phyloP scores from a whole-genome alignment of 305 asterid species.

The Fraxinus floribunda region DNA sequence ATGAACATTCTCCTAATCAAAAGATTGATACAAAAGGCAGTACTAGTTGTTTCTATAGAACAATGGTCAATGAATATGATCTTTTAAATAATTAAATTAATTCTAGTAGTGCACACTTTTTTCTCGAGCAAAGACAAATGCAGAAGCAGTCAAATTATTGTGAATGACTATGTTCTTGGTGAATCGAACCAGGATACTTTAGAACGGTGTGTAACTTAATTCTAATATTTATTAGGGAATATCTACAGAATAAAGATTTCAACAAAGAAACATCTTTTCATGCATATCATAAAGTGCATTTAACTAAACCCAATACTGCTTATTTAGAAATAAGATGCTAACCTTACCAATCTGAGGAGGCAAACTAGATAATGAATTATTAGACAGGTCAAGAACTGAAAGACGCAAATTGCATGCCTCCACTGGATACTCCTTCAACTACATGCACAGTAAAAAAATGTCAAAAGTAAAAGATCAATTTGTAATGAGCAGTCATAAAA shows the following conservation, averaged over 20 bases:
- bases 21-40: neutral
- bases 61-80: neutral
- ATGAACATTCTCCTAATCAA: constrained; percentile 2
- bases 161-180: neutral
- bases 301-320: constrained; percentile 2
- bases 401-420: constrained; percentile 87
- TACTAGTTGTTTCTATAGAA: neutral
- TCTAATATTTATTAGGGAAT: neutral
- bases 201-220: neutral
- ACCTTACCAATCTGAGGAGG: constrained; percentile 94
- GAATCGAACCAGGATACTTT: neutral
- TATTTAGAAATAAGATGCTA: constrained; percentile 34
- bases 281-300: constrained; percentile 8
- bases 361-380: constrained; percentile 87
- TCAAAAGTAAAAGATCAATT: constrained; percentile 17
- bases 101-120: neutral
- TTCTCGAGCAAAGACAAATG: neutral
- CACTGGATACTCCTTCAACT: constrained; percentile 86
- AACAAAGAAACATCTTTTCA: constrained; percentile 9
- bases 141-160: neutral
- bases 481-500: constrained; percentile 23
- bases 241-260: constrained; percentile 2
- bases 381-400: constrained; percentile 86
- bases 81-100: neutral
- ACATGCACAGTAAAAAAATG: constrained; percentile 31